Base-by-base conservation (phyloP, 257 asterid species). In the Nicotiana tabacum region DNA sequence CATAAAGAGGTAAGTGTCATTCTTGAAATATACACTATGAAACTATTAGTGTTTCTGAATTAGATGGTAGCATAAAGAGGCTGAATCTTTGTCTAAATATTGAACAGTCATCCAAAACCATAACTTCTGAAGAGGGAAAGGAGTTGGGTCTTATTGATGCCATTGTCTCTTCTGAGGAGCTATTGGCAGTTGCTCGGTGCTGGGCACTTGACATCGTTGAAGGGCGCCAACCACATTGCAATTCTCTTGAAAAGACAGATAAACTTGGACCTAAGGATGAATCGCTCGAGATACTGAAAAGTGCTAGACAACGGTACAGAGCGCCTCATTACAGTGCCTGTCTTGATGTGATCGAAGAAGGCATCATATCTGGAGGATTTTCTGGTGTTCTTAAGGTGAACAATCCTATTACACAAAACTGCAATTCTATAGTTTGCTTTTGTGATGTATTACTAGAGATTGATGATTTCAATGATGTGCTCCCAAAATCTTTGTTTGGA, bases 141-240 rank as follows among this genome's bases (percentile, higher is more conserved):
- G 68, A 17, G 48, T 72, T 88, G 84, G 85, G 87, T 58, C 92
- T 92, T 48, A 91, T 92, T 86, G 96, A 92, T 86, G 91, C 85
- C 78, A 83, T 87, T 77, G 91, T 83, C 84, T 86, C 96, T 64
- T 81, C 91, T 7, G 84, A 87, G 83, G 82, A 89, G 86, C 87
- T 91, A 83, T 87, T 91, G 78, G 80, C 58, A 80, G 83, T 83
- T 62, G 93, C 95, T 85, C 83, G 90, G 64, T 81, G 61, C 48
- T 90, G 93, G 91, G 92, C 95, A 55, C 87, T 91, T 70, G 95
- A 89, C 82, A 91, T 91, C 65, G 84, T 78, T 16, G 92, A 85
- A 81, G 37, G 89, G 61, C 83, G 77, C 74, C 89, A 68, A 51
- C 91, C 92, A 83, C 86, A 89, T 90, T 83, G 84, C 61, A 78